Percentiles rank a stretch among this genome's conserved stretches.
These are phyloP conservation scores for Gliomastix tumulicola DNA, from an alignment of 2,329 filamentous ascomycete species.

Conservation along the genomic window DNA sequence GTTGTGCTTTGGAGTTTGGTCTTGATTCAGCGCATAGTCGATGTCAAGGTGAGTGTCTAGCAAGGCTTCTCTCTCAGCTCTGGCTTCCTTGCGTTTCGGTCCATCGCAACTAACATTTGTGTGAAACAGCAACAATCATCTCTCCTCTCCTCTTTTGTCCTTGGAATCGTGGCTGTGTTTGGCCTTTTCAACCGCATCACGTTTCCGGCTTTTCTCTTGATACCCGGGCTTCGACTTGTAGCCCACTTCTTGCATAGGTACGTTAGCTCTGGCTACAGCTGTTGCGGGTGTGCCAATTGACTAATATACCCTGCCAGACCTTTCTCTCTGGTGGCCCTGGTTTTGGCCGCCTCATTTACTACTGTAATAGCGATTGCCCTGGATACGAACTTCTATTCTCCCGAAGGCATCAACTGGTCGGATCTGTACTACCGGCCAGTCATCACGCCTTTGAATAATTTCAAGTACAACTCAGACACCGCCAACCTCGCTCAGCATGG, in stretches of 20 bases:
- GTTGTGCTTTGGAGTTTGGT: slow-evolving; percentile 91
- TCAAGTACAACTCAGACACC: slow-evolving; percentile 65
- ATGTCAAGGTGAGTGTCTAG: slow-evolving; percentile 57
- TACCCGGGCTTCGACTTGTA: slow-evolving; percentile 76
- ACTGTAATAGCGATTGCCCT: slow-evolving; percentile 66
- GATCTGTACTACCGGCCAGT: slow-evolving; percentile 52
- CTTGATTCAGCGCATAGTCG: slow-evolving; percentile 77
- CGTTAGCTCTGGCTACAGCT: slow-evolving; percentile 17
- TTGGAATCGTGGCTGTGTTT: slow-evolving; percentile 76
- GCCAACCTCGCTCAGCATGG: slow-evolving; percentile 70
- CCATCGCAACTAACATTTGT: slow-evolving; percentile 5
- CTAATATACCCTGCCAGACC: slow-evolving; percentile 33
- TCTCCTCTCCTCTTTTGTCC: slow-evolving; percentile 65
- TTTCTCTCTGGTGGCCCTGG: slow-evolving; percentile 54
- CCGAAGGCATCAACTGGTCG: slow-evolving; percentile 55
- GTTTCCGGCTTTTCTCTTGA: slow-evolving; percentile 84
- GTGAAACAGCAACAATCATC: slow-evolving; percentile 60
- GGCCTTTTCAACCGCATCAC: slow-evolving; percentile 96
- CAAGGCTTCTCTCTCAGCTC: slow-evolving; percentile 1
- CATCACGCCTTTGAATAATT: slow-evolving; percentile 72
- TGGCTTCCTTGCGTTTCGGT: slow-evolving; percentile 8
- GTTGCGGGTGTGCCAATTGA: not conserved
- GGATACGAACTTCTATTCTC: slow-evolving; percentile 79
- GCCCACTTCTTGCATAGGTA: slow-evolving; percentile 81
- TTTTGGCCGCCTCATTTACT: slow-evolving; percentile 59